A percentile compares a stretch with the other conserved stretches of the same genome.
phyloP scores from a whole-genome alignment of 345 rosid genomes.

The Moringa oleifera region DNA sequence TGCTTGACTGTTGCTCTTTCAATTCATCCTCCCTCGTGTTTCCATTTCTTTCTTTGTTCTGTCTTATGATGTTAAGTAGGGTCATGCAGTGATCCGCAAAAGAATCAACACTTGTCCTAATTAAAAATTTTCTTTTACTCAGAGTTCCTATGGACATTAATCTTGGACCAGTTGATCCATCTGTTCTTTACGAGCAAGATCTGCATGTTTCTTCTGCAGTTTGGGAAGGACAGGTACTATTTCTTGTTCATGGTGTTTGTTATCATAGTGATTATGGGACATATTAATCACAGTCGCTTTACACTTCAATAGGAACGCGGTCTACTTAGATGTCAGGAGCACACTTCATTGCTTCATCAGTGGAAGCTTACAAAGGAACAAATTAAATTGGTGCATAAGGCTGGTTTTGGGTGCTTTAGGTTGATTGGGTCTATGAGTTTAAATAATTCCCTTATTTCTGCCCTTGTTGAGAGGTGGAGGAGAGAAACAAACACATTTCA shows the following conservation, averaged over 20 bases:
- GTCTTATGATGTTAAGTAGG: too few species aligned
- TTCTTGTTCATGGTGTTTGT: neutral
- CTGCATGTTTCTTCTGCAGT: constrained; percentile 80
- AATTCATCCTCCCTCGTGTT: too few species aligned
- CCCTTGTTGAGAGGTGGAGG: constrained; percentile 94
- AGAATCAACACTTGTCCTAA: too few species aligned
- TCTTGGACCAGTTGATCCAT: constrained; percentile 65
- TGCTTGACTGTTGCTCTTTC: too few species aligned
- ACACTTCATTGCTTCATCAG: constrained; percentile 82
- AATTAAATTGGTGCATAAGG: constrained; percentile 73
- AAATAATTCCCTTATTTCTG: constrained; percentile 88
- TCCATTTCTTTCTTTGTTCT: too few species aligned
- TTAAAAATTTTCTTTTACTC: too few species aligned
- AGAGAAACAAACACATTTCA: constrained; percentile 95
- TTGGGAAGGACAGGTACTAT: constrained; percentile 76
- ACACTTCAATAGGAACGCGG: constrained; percentile 62
- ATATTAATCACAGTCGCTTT: neutral
- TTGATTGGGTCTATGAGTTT: constrained; percentile 88
- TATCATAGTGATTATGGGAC: neutral
- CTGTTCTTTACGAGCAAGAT: constrained; percentile 71
- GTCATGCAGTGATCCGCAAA: too few species aligned
- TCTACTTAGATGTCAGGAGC: constrained; percentile 96
- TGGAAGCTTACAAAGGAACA: constrained; percentile 75
- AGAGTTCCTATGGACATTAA: constrained; percentile 28
- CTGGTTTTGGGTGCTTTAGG: constrained; percentile 83